Base-by-base conservation (phyloP, 306 rosid species). In the Quercus engelmannii region DNA sequence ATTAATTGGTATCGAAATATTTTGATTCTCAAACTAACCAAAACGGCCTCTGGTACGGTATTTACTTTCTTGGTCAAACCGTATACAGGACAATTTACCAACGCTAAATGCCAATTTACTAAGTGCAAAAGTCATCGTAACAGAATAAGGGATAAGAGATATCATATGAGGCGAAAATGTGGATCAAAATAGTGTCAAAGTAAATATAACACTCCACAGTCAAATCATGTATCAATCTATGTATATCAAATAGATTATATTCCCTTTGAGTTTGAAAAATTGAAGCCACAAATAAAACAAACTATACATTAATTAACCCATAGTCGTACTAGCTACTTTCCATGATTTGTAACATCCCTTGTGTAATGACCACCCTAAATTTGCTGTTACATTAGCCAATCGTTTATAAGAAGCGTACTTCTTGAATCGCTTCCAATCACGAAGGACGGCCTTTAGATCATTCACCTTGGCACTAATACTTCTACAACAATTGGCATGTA, bases 401-500 rank as follows among this genome's bases (percentile, higher is more conserved):
- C 17, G 80, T 49, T 31, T 83, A 70, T 63, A 43, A 0, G 82
- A 38, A 6, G 13, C n/a, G 3, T 56, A 26, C 81, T 64, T 85
- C 58, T 69, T 83, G 63, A 81, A 94, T 41, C n/a, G 69, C 88
- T 92, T 94, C 98, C 98, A 92, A 55, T 94, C 97, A 4, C 75
- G 65, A 2, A 91, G 87, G 0, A 77, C 77, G 0, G 75, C 78
- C 31, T 80, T 87, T 0, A 94, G 74, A 78, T 94, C 98, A 0
- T 4, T 31, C 4, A 86, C 78, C 79, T 94, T 94, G 0, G 97
- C 95, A 0, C 28, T 76, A 71, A 94, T 91, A 2, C 90, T 91
- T 41, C 90, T 86, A 13, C 98, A 94, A 23, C 98, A 94, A 18
- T 92, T 92, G 58, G 95, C 94, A 25, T 94, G 98, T 52, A 94